These are phyloP conservation scores for Eurotiales sp. DNA, from an alignment of 2,329 filamentous ascomycete genomes.

Conservation along the genomic window DNA sequence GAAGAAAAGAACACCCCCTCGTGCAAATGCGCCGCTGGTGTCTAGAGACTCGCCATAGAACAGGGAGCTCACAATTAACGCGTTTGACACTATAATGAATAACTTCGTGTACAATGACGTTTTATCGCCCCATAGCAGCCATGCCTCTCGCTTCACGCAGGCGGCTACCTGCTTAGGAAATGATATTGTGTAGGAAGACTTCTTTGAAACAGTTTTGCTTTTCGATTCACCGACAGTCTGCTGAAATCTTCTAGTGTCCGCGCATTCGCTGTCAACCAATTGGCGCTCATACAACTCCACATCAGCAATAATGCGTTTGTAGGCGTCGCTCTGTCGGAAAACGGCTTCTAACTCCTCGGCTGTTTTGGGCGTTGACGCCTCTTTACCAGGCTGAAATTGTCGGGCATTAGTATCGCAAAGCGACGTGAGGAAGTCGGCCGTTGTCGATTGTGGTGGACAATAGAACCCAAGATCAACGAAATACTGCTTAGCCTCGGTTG, in stretches of 20 bases:
- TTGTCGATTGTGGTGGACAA: conserved; percentile 59
- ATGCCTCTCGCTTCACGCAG: conserved; percentile 66
- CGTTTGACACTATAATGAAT: conserved; percentile 72
- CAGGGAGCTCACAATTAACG: conserved; percentile 71
- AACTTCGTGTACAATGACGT: conserved; percentile 73
- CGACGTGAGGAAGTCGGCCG: conserved; percentile 73
- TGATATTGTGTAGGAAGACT: conserved; percentile 74
- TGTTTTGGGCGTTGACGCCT: conserved; percentile 65
- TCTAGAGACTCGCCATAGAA: conserved; percentile 66
- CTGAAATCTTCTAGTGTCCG: conserved; percentile 63
- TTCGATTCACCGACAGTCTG: conserved; percentile 60
- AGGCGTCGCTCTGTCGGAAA: conserved; percentile 62
- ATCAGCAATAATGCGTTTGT: conserved; percentile 58
- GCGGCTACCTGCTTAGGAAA: conserved; percentile 48
- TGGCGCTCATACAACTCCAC: conserved; percentile 59
- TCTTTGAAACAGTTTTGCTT: conserved; percentile 63
- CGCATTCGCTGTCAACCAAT: conserved; percentile 54
- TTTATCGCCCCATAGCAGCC: conserved; percentile 72
- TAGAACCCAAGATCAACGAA: conserved; percentile 64
- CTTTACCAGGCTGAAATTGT: conserved; percentile 61
- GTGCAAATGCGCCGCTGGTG: conserved; percentile 60
- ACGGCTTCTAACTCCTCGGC: conserved; percentile 64
- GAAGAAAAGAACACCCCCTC: conserved; percentile 64
- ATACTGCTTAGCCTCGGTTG: conserved; percentile 59
- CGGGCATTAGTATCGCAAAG: conserved; percentile 71